These are phyloP conservation scores for Hansenula sp. DNA, from an alignment of 1,139 yeast species.

Conservation along the genomic window DNA sequence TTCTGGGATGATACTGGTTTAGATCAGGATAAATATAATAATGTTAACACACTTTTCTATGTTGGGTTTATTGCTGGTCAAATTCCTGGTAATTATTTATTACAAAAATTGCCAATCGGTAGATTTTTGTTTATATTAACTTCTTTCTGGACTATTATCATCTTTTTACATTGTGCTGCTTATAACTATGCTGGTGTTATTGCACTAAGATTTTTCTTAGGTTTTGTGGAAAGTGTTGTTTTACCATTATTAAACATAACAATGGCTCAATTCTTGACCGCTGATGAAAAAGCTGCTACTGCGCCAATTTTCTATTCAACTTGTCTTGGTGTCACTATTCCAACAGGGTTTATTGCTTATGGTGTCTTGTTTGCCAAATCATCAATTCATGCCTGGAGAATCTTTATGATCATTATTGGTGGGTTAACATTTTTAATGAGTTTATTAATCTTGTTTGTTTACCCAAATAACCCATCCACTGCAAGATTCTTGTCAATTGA, in stretches of 20 bases:
- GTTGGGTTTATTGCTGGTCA: conserved; percentile 38
- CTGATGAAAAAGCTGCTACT: conserved; percentile 35
- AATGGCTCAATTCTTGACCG: conserved; percentile 40
- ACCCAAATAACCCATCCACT: conserved; percentile 42
- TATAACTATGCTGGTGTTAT: conserved; percentile 36
- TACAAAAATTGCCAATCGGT: conserved; percentile 33
- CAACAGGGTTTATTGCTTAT: conserved; percentile 42
- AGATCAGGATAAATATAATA: conserved; percentile 30
- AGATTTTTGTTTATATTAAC: conserved; percentile 28
- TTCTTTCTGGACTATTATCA: conserved; percentile 34
- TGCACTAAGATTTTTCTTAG: conserved; percentile 40
- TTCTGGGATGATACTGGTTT: conserved; percentile 37
- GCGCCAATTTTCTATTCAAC: conserved; percentile 42
- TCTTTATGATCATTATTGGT: conserved; percentile 40
- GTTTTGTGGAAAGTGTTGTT: conserved; percentile 39
- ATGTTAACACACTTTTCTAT: conserved; percentile 33
- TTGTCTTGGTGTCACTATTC: conserved; percentile 40
- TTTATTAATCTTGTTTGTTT: conserved; percentile 27
- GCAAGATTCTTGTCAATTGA: conserved; percentile 32
- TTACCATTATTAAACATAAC: conserved; percentile 36
- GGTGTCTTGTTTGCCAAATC: conserved; percentile 33
- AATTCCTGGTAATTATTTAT: conserved; percentile 27
- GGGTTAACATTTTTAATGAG: conserved; percentile 34
- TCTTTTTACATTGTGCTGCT: conserved; percentile 37
- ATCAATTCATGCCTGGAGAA: conserved; percentile 32